A percentile compares a stretch with the other conserved stretches of the same genome.
phyloP scores from a whole-genome alignment of 2,329 filamentous ascomycete species.

The Chaetomium olivaceum region DNA sequence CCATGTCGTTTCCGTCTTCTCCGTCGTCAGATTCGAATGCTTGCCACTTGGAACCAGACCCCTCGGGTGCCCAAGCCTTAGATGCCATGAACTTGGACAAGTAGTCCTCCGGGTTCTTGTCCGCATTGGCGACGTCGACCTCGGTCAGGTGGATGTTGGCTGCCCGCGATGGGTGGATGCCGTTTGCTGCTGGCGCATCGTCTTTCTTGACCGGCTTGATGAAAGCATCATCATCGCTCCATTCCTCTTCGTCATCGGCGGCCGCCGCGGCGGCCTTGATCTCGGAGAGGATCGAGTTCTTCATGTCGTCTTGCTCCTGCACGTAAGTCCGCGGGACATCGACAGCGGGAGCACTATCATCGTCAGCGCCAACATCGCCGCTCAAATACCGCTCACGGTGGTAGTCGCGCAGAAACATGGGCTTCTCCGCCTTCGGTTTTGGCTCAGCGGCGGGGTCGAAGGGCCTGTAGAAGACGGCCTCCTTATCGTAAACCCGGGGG shows the following conservation, averaged over 20 bases:
- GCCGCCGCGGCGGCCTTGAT: conserved; percentile 66
- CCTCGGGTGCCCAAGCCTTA: conserved; percentile 79
- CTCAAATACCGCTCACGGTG: conserved; percentile 86
- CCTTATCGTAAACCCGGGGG: conserved; percentile 82
- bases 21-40: conserved; percentile 94
- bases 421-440: conserved; percentile 70
- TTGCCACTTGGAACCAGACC: conserved; percentile 62
- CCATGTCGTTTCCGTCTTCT: conserved; percentile 70
- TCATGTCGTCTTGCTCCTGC: conserved; percentile 84
- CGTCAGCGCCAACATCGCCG: conserved; percentile 62
- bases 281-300: conserved; percentile 74
- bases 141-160: conserved; percentile 52
- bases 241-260: conserved; percentile 48
- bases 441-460: conserved; percentile 52
- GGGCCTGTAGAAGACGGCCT: conserved; percentile 73
- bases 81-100: conserved; percentile 95
- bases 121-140: conserved; percentile 70
- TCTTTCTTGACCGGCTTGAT: conserved; percentile 67
- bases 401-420: conserved; percentile 85
- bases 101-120: conserved; percentile 84
- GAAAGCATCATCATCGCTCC: conserved; percentile 69
- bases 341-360: conserved; percentile 47
- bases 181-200: conserved; percentile 41
- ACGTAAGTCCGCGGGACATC: conserved; percentile 68
- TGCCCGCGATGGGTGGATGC: conserved; percentile 59